These are phyloP conservation scores for Striga asiatica DNA, from an alignment of 257 asterid species.

Conservation along the genomic window DNA sequence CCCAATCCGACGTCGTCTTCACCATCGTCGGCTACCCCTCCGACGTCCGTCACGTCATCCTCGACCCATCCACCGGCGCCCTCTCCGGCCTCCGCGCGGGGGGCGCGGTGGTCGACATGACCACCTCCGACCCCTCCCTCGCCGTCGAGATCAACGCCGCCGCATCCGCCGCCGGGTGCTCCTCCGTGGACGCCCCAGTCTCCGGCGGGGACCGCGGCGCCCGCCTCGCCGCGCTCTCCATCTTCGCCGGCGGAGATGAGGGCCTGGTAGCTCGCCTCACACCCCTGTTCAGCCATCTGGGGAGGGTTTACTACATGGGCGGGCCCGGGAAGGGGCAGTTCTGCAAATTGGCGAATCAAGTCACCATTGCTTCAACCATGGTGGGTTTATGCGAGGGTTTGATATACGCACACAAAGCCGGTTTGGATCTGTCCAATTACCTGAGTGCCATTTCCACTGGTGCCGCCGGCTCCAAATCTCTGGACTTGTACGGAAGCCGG, in stretches of 20 bases:
- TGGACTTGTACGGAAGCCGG: slow-evolving; percentile 74
- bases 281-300: slow-evolving; percentile 51
- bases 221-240: slow-evolving; percentile 64
- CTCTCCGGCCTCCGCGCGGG: slow-evolving; percentile 61
- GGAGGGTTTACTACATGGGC: slow-evolving; percentile 78
- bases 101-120: slow-evolving; percentile 71
- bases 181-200: slow-evolving; percentile 77
- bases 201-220: slow-evolving; percentile 95
- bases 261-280: slow-evolving; percentile 26
- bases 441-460: slow-evolving; percentile 69
- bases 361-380: slow-evolving; percentile 66
- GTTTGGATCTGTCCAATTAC: slow-evolving; percentile 40
- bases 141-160: slow-evolving; percentile 67
- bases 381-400: slow-evolving; percentile 87
- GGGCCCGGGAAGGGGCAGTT: slow-evolving; percentile 89
- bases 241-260: slow-evolving; percentile 82
- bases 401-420: slow-evolving; percentile 71
- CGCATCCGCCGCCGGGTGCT: slow-evolving; percentile 43
- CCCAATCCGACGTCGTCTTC: slow-evolving; percentile 75
- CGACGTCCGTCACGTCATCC: slow-evolving; percentile 82
- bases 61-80: slow-evolving; percentile 59
- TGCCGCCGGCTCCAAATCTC: slow-evolving; percentile 84
- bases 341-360: slow-evolving; percentile 73
- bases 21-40: slow-evolving; percentile 92
- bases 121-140: slow-evolving; percentile 87